phyloP scores from a whole-genome alignment of 257 asterid species.

The Solanum ossicruentum region DNA sequence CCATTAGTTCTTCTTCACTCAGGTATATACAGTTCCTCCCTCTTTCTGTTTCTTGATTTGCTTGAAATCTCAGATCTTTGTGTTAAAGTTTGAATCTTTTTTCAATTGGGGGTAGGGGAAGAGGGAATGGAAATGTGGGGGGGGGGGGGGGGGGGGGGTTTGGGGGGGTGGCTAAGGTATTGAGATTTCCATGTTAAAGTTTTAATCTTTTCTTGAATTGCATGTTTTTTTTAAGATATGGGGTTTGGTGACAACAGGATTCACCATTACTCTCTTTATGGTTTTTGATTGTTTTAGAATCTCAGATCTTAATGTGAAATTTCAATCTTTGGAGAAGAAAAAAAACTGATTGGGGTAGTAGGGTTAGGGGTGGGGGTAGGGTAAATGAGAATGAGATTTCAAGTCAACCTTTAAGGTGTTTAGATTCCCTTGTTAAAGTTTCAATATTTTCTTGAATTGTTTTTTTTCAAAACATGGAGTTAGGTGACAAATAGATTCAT shows the following conservation, averaged over 20 bases:
- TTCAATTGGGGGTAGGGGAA: too few species aligned
- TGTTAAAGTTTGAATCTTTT: background rate
- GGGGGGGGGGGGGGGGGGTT: background rate
- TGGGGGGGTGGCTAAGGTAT: too few species aligned
- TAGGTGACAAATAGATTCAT: conserved; percentile 20
- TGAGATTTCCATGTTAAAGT: background rate
- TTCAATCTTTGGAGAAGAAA: background rate
- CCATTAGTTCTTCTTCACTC: background rate
- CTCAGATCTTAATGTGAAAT: background rate
- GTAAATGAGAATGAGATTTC: background rate
- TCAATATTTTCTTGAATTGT: background rate
- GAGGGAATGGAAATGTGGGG: background rate
- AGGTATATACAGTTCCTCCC: background rate
- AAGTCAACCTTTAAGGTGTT: background rate
- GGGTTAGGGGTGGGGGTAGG: background rate
- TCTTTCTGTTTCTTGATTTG: background rate
- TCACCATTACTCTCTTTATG: background rate
- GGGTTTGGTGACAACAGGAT: background rate
- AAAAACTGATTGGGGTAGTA: background rate
- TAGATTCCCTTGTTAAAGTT: background rate
- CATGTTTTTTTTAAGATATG: background rate
- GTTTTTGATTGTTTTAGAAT: background rate
- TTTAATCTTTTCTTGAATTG: background rate
- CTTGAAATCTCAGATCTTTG: background rate
- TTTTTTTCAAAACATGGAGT: conserved; percentile 18